Evolutionary conservation across 441 rosid species (phyloP).

Genomic region (Gossypium aridum): DNA sequence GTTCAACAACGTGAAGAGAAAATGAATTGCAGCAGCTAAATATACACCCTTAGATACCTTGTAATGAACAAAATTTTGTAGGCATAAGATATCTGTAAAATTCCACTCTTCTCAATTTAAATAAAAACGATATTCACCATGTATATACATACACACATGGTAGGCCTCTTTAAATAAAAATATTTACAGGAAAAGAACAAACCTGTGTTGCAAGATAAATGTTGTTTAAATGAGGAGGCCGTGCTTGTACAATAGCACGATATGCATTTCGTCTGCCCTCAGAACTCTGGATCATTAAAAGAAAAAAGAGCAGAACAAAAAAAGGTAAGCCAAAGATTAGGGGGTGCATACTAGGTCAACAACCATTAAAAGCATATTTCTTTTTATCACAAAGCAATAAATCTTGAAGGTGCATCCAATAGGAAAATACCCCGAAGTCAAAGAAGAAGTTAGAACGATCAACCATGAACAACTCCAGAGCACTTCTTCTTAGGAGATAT

Average conservation of each 20-base stretch:
- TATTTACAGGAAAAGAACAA: constrained; percentile 16
- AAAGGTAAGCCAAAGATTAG: constrained; percentile 9
- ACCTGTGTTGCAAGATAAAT: constrained; percentile 99
- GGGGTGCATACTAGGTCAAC: constrained; percentile 13
- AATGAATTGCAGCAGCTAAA: neutral
- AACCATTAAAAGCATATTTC: constrained; percentile 4
- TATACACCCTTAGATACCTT: neutral
- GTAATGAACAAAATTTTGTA: neutral
- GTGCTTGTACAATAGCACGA: constrained; percentile 90
- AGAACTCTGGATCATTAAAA: constrained; percentile 42
- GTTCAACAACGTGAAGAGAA: neutral
- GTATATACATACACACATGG: neutral
- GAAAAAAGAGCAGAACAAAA: neutral
- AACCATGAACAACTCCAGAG: constrained; percentile 95
- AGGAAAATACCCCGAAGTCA: constrained; percentile 81
- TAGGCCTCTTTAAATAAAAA: constrained; percentile 1
- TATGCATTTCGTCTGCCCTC: constrained; percentile 93
- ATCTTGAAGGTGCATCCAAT: constrained; percentile 11
- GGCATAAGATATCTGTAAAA: neutral
- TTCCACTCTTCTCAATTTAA: constrained; percentile 2
- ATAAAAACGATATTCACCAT: neutral
- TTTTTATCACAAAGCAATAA: constrained; percentile 5
- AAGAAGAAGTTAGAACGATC: constrained; percentile 97
- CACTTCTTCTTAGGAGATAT: constrained; percentile 95
- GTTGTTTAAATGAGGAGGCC: constrained; percentile 89